A percentile compares a stretch with the other conserved stretches of the same genome.
These are phyloP conservation scores for Baorangia bicolor DNA, from an alignment of 768 basidiomycete genomes.

Conservation along the genomic window DNA sequence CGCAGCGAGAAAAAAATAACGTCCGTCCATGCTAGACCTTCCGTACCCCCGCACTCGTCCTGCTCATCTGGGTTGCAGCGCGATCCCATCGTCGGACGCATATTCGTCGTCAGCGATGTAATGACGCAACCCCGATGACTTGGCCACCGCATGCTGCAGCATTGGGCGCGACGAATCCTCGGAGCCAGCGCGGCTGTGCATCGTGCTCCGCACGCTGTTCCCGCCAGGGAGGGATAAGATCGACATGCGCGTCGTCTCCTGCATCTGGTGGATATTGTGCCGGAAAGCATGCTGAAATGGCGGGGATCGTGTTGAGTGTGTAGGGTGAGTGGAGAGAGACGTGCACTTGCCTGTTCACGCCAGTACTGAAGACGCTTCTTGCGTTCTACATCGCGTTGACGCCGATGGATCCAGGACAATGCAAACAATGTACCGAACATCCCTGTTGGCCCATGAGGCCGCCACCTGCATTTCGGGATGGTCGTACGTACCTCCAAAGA, in stretches of 20 bases:
- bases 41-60: neutral
- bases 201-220: constrained; percentile 47
- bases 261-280: constrained; percentile 77
- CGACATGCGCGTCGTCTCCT: constrained; percentile 68
- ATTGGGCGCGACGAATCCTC: constrained; percentile 60
- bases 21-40: neutral
- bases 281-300: constrained; percentile 66
- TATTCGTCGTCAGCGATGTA: constrained; percentile 35
- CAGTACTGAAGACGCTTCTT: constrained; percentile 87
- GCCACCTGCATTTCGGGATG: neutral
- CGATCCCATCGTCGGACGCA: neutral
- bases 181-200: constrained; percentile 47
- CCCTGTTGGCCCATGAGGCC: constrained; percentile 42
- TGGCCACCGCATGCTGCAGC: constrained; percentile 41
- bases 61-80: neutral
- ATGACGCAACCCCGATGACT: constrained; percentile 55
- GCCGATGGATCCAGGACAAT: constrained; percentile 69
- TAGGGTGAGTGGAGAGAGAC: neutral
- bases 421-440: constrained; percentile 70
- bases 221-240: constrained; percentile 50
- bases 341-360: constrained; percentile 70
- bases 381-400: constrained; percentile 71
- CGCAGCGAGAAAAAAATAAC: neutral
- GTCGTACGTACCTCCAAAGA: constrained; percentile 60
- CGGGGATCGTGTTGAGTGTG: neutral